Evolutionary conservation across 2,329 filamentous ascomycete species (phyloP).

Genomic region (Fusarium illudens): DNA sequence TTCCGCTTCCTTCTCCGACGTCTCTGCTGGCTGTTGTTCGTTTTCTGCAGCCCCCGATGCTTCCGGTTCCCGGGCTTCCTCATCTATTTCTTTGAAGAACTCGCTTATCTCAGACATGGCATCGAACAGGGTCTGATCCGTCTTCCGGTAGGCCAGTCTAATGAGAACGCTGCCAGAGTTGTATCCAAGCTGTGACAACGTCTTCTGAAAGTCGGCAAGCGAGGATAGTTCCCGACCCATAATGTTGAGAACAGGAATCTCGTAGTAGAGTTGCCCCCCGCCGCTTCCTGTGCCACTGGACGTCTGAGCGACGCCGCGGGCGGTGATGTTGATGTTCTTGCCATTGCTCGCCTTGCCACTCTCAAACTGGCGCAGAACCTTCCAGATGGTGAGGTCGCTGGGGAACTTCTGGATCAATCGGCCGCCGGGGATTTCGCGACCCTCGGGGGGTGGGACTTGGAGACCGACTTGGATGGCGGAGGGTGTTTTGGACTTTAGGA

Average conservation of each 20-base stretch:
- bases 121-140: slow-evolving; percentile 80
- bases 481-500: slow-evolving; percentile 85
- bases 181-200: slow-evolving; percentile 84
- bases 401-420: slow-evolving; percentile 86
- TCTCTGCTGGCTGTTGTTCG: slow-evolving; percentile 12
- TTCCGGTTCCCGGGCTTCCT: slow-evolving; percentile 28
- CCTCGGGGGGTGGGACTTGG: slow-evolving; percentile 79
- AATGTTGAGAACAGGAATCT: slow-evolving; percentile 84
- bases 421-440: slow-evolving; percentile 66
- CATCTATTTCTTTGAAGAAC: slow-evolving; percentile 70
- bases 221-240: slow-evolving; percentile 81
- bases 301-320: slow-evolving; percentile 75
- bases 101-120: slow-evolving; percentile 83
- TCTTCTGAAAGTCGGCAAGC: slow-evolving; percentile 88
- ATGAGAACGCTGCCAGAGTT: slow-evolving; percentile 85
- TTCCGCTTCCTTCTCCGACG: slow-evolving; percentile 13
- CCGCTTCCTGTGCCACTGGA: slow-evolving; percentile 60
- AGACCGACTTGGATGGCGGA: slow-evolving; percentile 89
- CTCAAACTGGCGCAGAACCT: slow-evolving; percentile 89
- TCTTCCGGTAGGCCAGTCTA: slow-evolving; percentile 78
- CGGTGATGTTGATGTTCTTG: slow-evolving; percentile 80
- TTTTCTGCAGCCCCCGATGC: slow-evolving; percentile 4
- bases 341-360: slow-evolving; percentile 71
- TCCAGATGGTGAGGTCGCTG: slow-evolving; percentile 88
- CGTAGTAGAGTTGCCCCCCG: slow-evolving; percentile 84